Evolutionary conservation across 345 rosid species (phyloP).

Genomic region (Theobroma cacao): DNA sequence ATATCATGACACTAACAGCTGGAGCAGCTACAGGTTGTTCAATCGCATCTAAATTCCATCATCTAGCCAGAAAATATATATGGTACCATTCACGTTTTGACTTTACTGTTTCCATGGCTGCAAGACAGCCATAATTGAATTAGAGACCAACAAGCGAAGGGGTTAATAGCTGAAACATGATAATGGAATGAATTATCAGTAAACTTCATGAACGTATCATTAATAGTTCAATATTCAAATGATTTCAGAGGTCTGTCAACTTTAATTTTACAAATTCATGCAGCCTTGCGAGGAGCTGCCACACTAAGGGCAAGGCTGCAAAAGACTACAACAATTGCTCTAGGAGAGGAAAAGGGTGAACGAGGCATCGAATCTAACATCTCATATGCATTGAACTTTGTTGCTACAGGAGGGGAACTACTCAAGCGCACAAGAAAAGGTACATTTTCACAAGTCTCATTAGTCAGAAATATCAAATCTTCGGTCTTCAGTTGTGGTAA

Average conservation of each 20-base stretch:
- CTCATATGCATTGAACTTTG: constrained; percentile 58
- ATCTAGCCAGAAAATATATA: background rate
- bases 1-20: constrained; percentile 89
- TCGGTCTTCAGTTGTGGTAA: background rate
- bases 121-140: background rate
- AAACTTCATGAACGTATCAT: background rate
- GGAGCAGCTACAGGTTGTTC: constrained; percentile 89
- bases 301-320: constrained; percentile 71
- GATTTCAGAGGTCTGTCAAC: background rate
- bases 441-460: constrained; percentile 19
- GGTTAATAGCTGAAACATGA: background rate
- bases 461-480: background rate
- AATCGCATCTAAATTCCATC: constrained; percentile 5
- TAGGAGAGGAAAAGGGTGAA: constrained; percentile 48
- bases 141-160: background rate
- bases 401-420: constrained; percentile 79
- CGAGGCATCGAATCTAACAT: constrained; percentile 43
- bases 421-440: constrained; percentile 96
- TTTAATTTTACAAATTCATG: constrained; percentile 14
- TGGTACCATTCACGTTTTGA: background rate
- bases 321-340: constrained; percentile 36
- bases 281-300: constrained; percentile 84
- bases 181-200: background rate
- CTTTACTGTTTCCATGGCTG: background rate
- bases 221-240: background rate